Evolutionary conservation across 345 rosid species (phyloP).

Genomic region (Acer saccharum): DNA sequence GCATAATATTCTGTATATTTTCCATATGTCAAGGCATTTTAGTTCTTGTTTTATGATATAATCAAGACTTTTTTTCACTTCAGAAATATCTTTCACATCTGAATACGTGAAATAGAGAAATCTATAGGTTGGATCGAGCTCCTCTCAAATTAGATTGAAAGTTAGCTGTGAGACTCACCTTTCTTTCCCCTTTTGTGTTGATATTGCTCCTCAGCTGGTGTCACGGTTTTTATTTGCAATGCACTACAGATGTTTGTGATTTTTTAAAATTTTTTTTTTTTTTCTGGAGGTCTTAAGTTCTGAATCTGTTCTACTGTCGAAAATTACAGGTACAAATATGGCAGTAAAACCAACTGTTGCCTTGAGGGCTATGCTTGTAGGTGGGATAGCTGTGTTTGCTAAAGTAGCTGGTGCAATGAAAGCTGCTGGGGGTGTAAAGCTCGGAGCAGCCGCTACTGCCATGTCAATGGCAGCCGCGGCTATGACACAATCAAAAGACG

Average conservation of each 20-base stretch:
- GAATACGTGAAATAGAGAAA: not conserved
- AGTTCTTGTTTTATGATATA: not conserved
- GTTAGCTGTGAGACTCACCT: not conserved
- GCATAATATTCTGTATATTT: not conserved
- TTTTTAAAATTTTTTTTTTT: no score
- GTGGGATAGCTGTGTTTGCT: slow-evolving; percentile 77
- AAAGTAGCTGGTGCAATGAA: slow-evolving; percentile 82
- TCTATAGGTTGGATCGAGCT: not conserved
- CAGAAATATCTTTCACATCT: not conserved
- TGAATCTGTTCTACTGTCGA: not conserved
- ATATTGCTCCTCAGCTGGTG: not conserved
- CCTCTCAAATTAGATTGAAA: not conserved
- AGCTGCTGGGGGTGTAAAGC: slow-evolving; percentile 87
- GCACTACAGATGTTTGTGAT: not conserved
- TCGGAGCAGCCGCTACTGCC: slow-evolving; percentile 86
- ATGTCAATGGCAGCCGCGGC: slow-evolving; percentile 79
- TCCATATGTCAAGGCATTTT: not conserved
- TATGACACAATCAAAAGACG: slow-evolving; percentile 58
- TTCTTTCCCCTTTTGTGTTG: not conserved
- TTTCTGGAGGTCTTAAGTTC: not conserved
- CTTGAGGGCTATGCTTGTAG: slow-evolving; percentile 77
- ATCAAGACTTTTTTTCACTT: not conserved
- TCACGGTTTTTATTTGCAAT: not conserved
- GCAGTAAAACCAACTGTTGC: slow-evolving; percentile 87
- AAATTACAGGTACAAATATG: slow-evolving; percentile 46